Base-by-base conservation (phyloP, 1,139 yeast genomes). In the Tardiomyces digboiensis region DNA sequence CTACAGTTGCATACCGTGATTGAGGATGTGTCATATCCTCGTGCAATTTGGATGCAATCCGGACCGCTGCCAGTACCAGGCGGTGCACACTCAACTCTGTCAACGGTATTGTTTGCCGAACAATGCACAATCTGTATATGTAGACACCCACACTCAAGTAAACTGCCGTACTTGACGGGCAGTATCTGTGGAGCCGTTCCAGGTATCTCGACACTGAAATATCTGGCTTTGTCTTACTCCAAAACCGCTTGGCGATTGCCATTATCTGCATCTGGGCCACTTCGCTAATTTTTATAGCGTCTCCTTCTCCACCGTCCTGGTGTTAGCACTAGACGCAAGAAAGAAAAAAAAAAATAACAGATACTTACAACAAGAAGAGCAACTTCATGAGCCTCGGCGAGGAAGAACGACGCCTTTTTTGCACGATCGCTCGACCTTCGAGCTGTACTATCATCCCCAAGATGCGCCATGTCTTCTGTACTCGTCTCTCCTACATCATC, bases 11-110 rank as follows among this genome's bases (percentile, higher is more conserved):
- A 48, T 71, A 72, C 45, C 75, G 69, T 39, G 61, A 62, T 54
- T 75, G 79, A 3, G 72, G 67, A 51, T 74, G 75, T 40, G 67
- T 68, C 37, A 70, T 62, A 53, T 77, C 82, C 52, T 77, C 82
- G 3, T 74, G 53, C 3, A 68, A 60, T 53, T 77, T 77, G 36
- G 76, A 67, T 5, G 80, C 72, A 0, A 76, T 56, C 14, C 81
- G 59, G 13, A 76, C 56, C 2, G 74, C 64, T 0, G 80, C 75
- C 29, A 75, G 65, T 13, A 74, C 59, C 18, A 76, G 50, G 20
- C 82, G 61, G 56, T 76, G 78, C 2, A 67, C 69, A 42, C 75
- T 71, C 8, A 61, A 54, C 4, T 57, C 60, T 1, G 72, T 65
- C n/a, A 73, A 52, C 12, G 66, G 67, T 19, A 72, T 49, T 10